Evolutionary conservation across 305 asterid genomes (phyloP).

Genomic region (Petunia hybrid): DNA sequence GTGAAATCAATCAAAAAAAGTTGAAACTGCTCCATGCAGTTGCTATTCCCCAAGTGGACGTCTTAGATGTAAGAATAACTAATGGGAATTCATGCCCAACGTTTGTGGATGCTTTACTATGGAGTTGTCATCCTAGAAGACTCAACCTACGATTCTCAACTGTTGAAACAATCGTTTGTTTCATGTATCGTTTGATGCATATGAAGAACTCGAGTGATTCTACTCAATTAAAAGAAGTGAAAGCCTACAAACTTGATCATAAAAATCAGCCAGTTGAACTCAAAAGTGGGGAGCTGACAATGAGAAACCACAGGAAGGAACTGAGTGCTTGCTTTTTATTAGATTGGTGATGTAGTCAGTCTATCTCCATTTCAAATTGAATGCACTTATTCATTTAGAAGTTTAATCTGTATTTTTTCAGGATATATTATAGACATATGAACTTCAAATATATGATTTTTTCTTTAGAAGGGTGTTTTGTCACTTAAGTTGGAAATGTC

Average conservation of each 20-base stretch:
- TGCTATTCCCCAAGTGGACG: not conserved
- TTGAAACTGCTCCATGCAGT: too few species aligned
- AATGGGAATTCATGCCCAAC: not conserved
- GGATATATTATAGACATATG: too few species aligned
- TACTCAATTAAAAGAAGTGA: not conserved
- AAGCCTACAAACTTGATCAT: not conserved
- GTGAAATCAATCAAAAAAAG: too few species aligned
- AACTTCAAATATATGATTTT: too few species aligned
- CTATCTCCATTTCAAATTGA: not conserved
- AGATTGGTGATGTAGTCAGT: not conserved
- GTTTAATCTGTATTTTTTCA: not conserved
- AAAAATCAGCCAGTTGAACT: not conserved
- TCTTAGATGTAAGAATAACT: not conserved
- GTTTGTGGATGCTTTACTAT: not conserved
- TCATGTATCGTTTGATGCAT: not conserved
- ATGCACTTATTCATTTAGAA: not conserved
- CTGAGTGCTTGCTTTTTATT: not conserved
- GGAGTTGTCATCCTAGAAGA: conserved; percentile 26
- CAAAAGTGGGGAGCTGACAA: not conserved
- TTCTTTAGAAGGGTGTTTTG: too few species aligned
- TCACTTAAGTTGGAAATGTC: too few species aligned
- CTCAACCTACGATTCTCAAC: not conserved
- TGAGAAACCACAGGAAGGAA: not conserved
- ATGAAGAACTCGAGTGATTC: not conserved
- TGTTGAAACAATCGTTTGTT: not conserved